Conservation (phyloP, 176 grass and related monocot genomes). For the Chrysopogon serrulatus region DNA sequence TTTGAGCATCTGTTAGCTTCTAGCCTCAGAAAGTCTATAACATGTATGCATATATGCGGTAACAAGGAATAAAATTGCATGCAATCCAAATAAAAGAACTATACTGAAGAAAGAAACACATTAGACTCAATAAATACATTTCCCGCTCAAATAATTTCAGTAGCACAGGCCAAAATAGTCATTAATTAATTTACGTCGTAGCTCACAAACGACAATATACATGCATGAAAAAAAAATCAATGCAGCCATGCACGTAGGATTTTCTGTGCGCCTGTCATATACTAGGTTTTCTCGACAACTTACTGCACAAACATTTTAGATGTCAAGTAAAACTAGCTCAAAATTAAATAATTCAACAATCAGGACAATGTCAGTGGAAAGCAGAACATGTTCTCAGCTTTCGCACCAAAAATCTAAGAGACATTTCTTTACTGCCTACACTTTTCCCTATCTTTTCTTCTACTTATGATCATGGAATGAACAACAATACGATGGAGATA, state of each 20-base stretch:
- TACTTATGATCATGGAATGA: not conserved
- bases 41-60: not conserved
- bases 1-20: not conserved
- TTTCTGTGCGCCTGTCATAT: not conserved
- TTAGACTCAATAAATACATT: slow-evolving; percentile 1
- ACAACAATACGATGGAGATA: not conserved
- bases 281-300: slow-evolving; percentile 12
- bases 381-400: not conserved
- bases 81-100: slow-evolving; percentile 33
- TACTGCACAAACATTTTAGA: slow-evolving; percentile 6
- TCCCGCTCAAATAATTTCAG: not conserved
- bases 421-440: not conserved
- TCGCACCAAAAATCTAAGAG: not conserved
- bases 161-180: not conserved
- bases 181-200: slow-evolving; percentile 26
- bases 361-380: not conserved
- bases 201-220: not conserved
- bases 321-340: slow-evolving; percentile 5
- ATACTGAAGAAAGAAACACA: not conserved
- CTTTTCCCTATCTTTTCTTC: not conserved
- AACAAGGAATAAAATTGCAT: slow-evolving; percentile 22
- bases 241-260: slow-evolving; percentile 24
- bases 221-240: slow-evolving; percentile 28
- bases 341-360: slow-evolving; percentile 15
- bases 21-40: not conserved